phyloP scores from a whole-genome alignment of 805 yeast genomes.

The Clavispora asparagi region DNA sequence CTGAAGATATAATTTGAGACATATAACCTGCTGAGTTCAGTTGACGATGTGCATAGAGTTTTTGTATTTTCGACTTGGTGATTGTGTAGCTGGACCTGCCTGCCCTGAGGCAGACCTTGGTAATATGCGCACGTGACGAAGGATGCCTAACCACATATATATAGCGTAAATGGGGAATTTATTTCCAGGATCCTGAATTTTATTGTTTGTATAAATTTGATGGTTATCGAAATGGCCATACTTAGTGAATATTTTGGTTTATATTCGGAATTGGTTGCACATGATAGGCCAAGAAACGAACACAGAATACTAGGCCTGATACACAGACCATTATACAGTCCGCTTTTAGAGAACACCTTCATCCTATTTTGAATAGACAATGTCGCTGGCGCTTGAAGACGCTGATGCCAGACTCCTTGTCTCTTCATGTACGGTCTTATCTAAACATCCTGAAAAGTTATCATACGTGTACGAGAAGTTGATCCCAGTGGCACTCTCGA shows the following conservation, averaged over 20 bases:
- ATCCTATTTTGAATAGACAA: neutral
- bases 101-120: no score
- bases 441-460: slow-evolving; percentile 3
- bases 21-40: neutral
- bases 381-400: slow-evolving; percentile 1
- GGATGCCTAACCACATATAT: no score
- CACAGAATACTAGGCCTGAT: no score
- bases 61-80: neutral
- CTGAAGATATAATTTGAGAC: neutral
- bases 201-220: no score
- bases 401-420: slow-evolving; percentile 11
- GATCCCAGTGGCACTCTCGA: slow-evolving; percentile 1
- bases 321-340: neutral
- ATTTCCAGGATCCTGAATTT: no score
- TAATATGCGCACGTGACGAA: no score
- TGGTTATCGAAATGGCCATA: no score
- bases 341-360: no score
- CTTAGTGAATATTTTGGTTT: no score
- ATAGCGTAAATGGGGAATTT: no score
- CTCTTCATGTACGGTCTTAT: slow-evolving; percentile 3
- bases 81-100: neutral
- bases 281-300: no score
- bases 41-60: neutral
- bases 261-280: no score
- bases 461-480: slow-evolving; percentile 3